These are phyloP conservation scores for Tolypocladium inflatum DNA, from an alignment of 2,329 filamentous ascomycete genomes.

Conservation along the genomic window DNA sequence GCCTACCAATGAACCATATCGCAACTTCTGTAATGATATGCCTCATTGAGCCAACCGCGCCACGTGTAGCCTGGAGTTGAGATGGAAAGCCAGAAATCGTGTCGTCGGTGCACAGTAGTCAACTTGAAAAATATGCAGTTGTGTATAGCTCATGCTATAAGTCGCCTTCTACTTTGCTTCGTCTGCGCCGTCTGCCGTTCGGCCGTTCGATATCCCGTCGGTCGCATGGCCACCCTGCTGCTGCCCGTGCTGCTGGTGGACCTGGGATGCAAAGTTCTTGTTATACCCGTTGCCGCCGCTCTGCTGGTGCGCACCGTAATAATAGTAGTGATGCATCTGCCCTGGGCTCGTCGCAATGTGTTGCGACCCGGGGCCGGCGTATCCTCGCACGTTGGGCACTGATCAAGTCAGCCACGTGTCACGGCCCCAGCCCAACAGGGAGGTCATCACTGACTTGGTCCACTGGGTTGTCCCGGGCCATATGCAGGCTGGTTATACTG, in stretches of 20 bases:
- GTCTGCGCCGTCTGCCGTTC: conserved; percentile 29
- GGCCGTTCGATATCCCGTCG: conserved; percentile 21
- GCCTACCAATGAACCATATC: conserved; percentile 8
- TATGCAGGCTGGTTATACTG: conserved; percentile 70
- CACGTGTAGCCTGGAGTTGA: conserved; percentile 9
- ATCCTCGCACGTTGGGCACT: conserved; percentile 54
- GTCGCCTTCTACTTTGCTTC: conserved; percentile 30
- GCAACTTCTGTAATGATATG: conserved; percentile 6
- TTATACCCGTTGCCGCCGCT: conserved; percentile 47
- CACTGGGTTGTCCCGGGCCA: conserved; percentile 54
- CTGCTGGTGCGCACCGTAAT: conserved; percentile 47
- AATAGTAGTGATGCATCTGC: conserved; percentile 56
- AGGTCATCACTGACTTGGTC: conserved; percentile 55
- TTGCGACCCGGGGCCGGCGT: conserved; percentile 48
- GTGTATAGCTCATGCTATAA: conserved; percentile 5
- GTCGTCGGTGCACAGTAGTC: conserved; percentile 11
- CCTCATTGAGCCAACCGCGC: conserved; percentile 2
- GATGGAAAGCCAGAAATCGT: conserved; percentile 12
- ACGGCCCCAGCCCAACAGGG: conserved; percentile 2
- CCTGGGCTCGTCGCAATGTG: conserved; percentile 59
- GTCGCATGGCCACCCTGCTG: conserved; percentile 25
- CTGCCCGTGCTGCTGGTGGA: conserved; percentile 29
- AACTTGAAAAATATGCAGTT: conserved; percentile 7
- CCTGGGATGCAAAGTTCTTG: conserved; percentile 39
- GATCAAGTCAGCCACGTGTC: conserved; percentile 26